Evolutionary conservation across 2,329 filamentous ascomycete genomes (phyloP), one percentile per base, ranked within the genome.

Genomic region (Colletotrichum somersetense): DNA sequence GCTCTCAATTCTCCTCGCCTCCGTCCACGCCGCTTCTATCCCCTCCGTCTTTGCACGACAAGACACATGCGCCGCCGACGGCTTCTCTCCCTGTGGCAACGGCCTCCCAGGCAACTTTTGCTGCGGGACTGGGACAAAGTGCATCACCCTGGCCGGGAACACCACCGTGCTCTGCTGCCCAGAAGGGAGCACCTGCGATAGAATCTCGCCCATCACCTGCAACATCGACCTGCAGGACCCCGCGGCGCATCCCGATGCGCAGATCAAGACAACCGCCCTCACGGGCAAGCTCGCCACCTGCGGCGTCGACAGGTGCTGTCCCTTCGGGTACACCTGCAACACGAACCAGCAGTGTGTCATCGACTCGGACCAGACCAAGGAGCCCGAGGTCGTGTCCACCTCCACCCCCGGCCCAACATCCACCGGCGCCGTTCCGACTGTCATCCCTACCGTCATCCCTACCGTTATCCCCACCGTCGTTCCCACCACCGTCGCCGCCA

Each of bases 141-240:
- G 93, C 81, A 83, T 89, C 52, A 76, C 85, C 1, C 86, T 95
- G 58, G 91, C 91, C 14, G 88, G 83, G n/a, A 83, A 85, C 56
- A 91, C 91, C 7, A 93, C 92, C 0, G 86, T 91, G 18, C 83
- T 95, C 61, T 95, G 93, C 83, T 95, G 93, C 78, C 92, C 92
- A 1, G 74, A 80, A 1, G 70, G 66, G 3, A 88, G 85, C 46
- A 84, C 85, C 76, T 95, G 93, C 82, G 75, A 81, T n/a, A 84
- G 80, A 59, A 92, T 95, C 75, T 77, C 85, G 75, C 85, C 91
- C 40, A 91, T 94, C 72, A 85, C 85, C 50, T 95, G 92, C 84
- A 87, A 93, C 74, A 77, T 91, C 67, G 79, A 78, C 8, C 83
- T 87, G 56, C 91, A 94, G 77, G 88, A 94, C 76, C 85, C 89